Conservation (phyloP, 345 rosid species). For the Eutrema heterophyllum region DNA sequence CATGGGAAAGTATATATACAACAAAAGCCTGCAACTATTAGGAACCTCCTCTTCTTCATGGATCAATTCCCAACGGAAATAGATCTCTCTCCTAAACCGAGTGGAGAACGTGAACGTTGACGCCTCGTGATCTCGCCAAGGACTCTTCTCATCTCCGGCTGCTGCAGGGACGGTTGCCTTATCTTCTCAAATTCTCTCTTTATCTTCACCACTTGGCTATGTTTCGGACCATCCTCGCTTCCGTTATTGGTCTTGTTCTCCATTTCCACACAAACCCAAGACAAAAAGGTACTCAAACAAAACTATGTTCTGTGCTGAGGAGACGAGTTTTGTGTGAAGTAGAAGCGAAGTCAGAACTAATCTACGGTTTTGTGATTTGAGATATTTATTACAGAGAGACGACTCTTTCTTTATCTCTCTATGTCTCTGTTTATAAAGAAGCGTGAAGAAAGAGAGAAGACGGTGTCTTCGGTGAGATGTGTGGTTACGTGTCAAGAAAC, state of each 20-base stretch:
- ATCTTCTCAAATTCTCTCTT: conserved; percentile 50
- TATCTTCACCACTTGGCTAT: conserved; percentile 63
- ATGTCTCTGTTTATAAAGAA: conserved; percentile 5
- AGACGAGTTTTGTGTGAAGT: conserved; percentile 12
- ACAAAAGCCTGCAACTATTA: conserved; percentile 12
- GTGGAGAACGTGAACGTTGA: conserved; percentile 53
- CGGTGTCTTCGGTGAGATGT: conserved; percentile 12
- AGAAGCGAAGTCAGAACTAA: background rate
- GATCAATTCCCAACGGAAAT: conserved; percentile 42
- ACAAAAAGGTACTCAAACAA: background rate
- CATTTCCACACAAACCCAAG: conserved; percentile 10
- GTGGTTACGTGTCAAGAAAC: conserved; percentile 22
- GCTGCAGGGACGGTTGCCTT: conserved; percentile 40
- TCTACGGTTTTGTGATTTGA: background rate
- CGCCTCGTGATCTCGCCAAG: conserved; percentile 34
- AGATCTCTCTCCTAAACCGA: conserved; percentile 50
- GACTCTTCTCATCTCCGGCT: conserved; percentile 44
- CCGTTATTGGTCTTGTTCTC: conserved; percentile 12
- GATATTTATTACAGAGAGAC: background rate
- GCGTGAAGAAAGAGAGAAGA: background rate
- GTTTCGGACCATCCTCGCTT: conserved; percentile 37
- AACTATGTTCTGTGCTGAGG: background rate
- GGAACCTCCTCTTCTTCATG: background rate
- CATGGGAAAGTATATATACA: conserved; percentile 1
- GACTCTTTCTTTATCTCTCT: conserved; percentile 4